A percentile compares a stretch with the other conserved stretches of the same genome.
Conservation (phyloP, 208 protist species). For the Leishmania braziliensis region DNA sequence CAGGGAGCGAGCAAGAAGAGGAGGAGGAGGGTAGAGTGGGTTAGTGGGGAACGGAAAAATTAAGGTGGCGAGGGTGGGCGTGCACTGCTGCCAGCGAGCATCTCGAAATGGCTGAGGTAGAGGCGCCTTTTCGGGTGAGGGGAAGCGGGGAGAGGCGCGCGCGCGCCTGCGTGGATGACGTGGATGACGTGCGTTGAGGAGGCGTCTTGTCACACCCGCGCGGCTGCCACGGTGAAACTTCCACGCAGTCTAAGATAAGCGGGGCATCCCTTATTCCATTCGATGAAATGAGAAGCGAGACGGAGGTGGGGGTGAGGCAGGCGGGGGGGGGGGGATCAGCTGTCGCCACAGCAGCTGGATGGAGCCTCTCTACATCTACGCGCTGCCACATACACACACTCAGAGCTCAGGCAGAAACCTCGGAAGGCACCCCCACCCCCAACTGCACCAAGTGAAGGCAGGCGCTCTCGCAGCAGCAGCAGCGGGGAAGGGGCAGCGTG, state of each 20-base stretch:
- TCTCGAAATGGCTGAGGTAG: background rate
- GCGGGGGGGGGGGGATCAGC: background rate
- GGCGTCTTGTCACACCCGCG: background rate
- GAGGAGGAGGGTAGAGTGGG: background rate
- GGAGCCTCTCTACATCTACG: background rate
- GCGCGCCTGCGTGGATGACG: background rate
- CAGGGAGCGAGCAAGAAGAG: background rate
- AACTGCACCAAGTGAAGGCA: background rate
- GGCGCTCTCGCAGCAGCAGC: background rate
- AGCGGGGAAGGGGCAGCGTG: background rate
- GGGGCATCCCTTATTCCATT: too few species aligned
- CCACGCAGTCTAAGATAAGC: background rate
- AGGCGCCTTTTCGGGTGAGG: background rate
- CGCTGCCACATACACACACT: background rate
- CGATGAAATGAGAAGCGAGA: background rate
- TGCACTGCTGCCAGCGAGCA: background rate
- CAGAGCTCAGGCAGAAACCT: background rate
- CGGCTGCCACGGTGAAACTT: background rate
- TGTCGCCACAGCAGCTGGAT: background rate
- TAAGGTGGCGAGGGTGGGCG: background rate
- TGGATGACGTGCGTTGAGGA: background rate
- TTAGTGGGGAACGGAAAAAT: background rate
- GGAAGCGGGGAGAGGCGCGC: background rate
- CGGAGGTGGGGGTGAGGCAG: background rate
- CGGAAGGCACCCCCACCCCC: background rate